Percentiles rank a stretch among this genome's conserved stretches.
Conservation (phyloP, 1,284 basidiomycete species). For the Xerocomus amazonicus region DNA sequence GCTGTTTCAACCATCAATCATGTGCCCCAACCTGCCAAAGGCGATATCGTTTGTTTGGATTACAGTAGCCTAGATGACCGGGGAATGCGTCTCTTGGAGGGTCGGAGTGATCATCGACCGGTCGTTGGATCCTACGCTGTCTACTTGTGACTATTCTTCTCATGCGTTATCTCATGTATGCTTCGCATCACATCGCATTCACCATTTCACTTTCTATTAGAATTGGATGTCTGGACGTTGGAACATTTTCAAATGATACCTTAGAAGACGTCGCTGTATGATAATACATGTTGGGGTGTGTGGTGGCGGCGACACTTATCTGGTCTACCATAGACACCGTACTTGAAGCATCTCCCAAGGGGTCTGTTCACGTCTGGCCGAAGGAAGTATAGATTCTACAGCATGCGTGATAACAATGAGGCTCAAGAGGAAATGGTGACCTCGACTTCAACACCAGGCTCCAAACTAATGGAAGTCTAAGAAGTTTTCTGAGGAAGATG, state of each 20-base stretch:
- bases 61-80: constrained; percentile 76
- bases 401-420: not conserved
- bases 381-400: constrained; percentile 3
- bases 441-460: constrained; percentile 99
- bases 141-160: constrained; percentile 41
- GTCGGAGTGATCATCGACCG: constrained; percentile 75
- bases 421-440: constrained; percentile 84
- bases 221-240: not conserved
- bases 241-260: constrained; percentile 14
- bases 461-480: constrained; percentile 96
- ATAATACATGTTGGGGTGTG: constrained; percentile 16
- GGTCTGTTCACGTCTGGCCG: not conserved
- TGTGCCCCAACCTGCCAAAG: constrained; percentile 40
- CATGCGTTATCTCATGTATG: constrained; percentile 7
- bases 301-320: constrained; percentile 9
- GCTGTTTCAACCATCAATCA: constrained; percentile 21
- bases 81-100: constrained; percentile 71
- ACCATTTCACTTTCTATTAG: not conserved
- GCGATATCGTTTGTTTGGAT: constrained; percentile 64
- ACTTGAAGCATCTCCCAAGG: not conserved
- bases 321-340: constrained; percentile 5
- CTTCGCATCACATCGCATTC: constrained; percentile 11
- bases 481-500: constrained; percentile 7
- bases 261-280: constrained; percentile 11
- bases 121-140: constrained; percentile 73